Evolutionary conservation across 2,329 filamentous ascomycete species (phyloP).

Genomic region (Colletotrichum lini): DNA sequence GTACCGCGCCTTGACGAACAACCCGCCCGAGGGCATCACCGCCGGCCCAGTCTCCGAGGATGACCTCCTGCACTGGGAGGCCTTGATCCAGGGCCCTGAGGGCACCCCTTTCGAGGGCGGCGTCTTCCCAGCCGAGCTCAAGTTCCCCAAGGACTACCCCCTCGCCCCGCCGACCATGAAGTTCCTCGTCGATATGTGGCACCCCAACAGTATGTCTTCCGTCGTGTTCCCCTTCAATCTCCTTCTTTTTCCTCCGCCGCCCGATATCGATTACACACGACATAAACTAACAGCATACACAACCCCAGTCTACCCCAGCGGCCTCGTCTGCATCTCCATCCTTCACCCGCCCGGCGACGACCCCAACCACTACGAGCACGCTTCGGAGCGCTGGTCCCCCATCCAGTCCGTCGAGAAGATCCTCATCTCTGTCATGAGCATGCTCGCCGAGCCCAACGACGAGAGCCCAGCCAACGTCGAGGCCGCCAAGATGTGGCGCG

Average conservation of each 20-base stretch:
- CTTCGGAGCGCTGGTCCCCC: constrained; percentile 94
- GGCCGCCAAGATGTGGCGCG: constrained; percentile 96
- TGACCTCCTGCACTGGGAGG: constrained; percentile 97
- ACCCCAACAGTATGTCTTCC: constrained; percentile 84
- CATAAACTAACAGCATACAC: not conserved
- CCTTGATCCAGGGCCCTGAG: constrained; percentile 93
- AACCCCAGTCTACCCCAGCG: constrained; percentile 86
- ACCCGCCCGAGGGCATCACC: constrained; percentile 97
- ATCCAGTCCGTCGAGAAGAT: constrained; percentile 99
- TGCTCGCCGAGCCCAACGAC: constrained; percentile 97
- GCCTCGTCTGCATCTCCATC: constrained; percentile 98
- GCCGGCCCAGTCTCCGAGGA: constrained; percentile 95
- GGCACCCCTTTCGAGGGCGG: constrained; percentile 97
- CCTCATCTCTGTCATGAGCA: constrained; percentile 96
- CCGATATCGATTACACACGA: too few relatives aligned
- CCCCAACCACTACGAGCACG: constrained; percentile 98
- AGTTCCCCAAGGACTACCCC: constrained; percentile 97
- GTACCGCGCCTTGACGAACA: constrained; percentile 93
- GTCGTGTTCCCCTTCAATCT: not conserved
- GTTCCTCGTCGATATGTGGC: constrained; percentile 94
- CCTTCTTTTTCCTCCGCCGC: not conserved
- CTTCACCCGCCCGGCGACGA: constrained; percentile 96
- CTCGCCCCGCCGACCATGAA: constrained; percentile 96
- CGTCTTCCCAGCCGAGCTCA: constrained; percentile 94
- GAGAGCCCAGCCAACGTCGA: constrained; percentile 97